Percentiles rank a stretch among this genome's conserved stretches.
These are phyloP conservation scores for Tagetes erecta DNA, from an alignment of 129 eudicot genomes.

Conservation along the genomic window DNA sequence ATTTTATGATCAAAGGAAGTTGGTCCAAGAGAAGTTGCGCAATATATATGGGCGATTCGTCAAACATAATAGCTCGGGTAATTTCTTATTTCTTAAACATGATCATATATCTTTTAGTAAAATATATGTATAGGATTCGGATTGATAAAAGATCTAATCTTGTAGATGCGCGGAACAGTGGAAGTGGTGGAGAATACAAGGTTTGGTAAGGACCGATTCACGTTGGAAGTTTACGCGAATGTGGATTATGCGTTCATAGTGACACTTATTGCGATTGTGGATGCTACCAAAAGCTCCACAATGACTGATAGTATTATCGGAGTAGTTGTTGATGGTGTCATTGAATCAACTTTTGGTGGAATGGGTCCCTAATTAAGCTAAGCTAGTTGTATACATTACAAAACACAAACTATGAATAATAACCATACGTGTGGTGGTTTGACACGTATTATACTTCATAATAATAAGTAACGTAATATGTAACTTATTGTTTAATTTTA, in stretches of 20 bases:
- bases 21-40: slow-evolving; percentile 46
- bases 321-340: background rate
- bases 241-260: background rate
- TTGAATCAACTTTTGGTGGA: slow-evolving; percentile 4
- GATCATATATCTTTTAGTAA: too few species aligned
- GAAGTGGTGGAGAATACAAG: background rate
- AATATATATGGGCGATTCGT: slow-evolving; percentile 39
- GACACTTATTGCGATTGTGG: slow-evolving; percentile 10
- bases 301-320: background rate
- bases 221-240: background rate
- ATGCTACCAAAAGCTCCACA: background rate
- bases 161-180: background rate
- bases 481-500: too few species aligned
- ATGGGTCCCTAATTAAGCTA: background rate
- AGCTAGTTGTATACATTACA: too few species aligned
- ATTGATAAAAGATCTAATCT: background rate
- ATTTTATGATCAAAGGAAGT: slow-evolving; percentile 46
- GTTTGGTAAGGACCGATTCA: slow-evolving; percentile 1
- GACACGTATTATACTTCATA: too few species aligned
- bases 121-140: background rate
- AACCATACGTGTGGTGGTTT: too few species aligned
- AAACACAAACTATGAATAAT: too few species aligned
- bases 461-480: too few species aligned
- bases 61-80: slow-evolving; percentile 43
- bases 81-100: background rate